These are phyloP conservation scores for Eucalyptus curtisii DNA, from an alignment of 345 rosid species.

Conservation along the genomic window DNA sequence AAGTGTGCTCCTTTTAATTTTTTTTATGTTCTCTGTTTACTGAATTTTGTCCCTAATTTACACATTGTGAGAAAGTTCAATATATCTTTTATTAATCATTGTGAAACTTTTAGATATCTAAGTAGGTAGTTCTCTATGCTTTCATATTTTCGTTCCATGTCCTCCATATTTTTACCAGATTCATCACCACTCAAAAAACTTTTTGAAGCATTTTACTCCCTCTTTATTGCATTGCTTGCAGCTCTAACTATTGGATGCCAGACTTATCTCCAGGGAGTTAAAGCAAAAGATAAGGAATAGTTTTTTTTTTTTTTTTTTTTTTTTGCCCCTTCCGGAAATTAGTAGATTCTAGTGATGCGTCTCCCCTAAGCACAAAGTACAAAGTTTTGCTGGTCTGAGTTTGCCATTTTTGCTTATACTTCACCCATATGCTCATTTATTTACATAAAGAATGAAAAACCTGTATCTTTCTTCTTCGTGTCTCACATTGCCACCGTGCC, in stretches of 20 bases:
- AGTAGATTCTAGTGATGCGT: background rate
- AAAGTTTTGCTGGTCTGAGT: background rate
- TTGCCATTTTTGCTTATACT: background rate
- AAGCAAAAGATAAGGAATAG: background rate
- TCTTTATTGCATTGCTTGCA: background rate
- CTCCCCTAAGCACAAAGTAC: background rate
- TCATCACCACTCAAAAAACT: background rate
- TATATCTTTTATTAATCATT: background rate
- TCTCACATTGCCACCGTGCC: background rate
- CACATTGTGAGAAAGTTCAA: background rate
- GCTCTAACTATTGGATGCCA: background rate
- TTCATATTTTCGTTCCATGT: background rate
- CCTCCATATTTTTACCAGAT: background rate
- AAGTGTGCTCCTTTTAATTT: background rate
- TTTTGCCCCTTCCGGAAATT: background rate
- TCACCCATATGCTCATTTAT: background rate
- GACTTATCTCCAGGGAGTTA: background rate
- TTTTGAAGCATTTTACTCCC: background rate
- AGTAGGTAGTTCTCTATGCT: background rate
- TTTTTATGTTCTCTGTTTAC: background rate
- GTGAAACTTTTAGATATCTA: background rate
- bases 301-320: background rate
- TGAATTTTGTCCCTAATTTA: background rate
- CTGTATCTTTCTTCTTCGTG: background rate
- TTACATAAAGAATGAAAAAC: background rate